Evolutionary conservation across 2,329 filamentous ascomycete genomes (phyloP), one percentile per base, ranked within the genome.

Genomic region (Aspergillus sp.): DNA sequence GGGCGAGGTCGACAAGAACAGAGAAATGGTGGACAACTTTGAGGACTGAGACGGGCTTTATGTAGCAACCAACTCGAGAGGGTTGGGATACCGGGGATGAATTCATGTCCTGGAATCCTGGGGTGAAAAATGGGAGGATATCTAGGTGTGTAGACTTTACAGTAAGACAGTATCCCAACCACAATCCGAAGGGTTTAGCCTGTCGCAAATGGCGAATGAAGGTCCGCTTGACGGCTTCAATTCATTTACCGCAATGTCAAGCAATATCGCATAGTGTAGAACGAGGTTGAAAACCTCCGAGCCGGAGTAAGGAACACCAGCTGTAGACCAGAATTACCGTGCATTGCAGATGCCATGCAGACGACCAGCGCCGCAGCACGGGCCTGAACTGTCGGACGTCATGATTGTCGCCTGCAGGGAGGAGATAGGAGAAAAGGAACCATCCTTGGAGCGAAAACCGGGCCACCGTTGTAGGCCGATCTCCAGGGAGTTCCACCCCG

Each of bases 341-440:
- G 55, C 55, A 55, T 57, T 52, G 55, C 54, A 47, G 55, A 29
- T 50, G 38, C 51, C 50, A 38, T 50, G 47, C 54, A 20, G 14
- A 29, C 14, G n/a, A 45, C 16, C 17, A 14, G 43, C 43, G 43
- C 45, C 19, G 42, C 38, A 49, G 48, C 31, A 46, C 48, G 43
- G 54, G 41, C 54, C 55, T 51, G 45, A 34, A 34, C 54, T 45
- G 38, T n/a, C 17, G 1, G 38, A 45, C 25, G 19, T 40, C 41
- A 48, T 49, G 40, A 42, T 42, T 42, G 19, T 42, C 40, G 40
- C 19, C 40, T 34, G 51, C 49, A 46, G 48, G 45, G 49, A 49
- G 45, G 31, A 45, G 23, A 47, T 40, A 34, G 50, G 45, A 45
- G 19, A 17, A 42, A 20, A 42, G 40, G 40, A 42, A 11, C 19